Evolutionary conservation across 2,329 filamentous ascomycete species (phyloP).

Genomic region (Capronia coronata): DNA sequence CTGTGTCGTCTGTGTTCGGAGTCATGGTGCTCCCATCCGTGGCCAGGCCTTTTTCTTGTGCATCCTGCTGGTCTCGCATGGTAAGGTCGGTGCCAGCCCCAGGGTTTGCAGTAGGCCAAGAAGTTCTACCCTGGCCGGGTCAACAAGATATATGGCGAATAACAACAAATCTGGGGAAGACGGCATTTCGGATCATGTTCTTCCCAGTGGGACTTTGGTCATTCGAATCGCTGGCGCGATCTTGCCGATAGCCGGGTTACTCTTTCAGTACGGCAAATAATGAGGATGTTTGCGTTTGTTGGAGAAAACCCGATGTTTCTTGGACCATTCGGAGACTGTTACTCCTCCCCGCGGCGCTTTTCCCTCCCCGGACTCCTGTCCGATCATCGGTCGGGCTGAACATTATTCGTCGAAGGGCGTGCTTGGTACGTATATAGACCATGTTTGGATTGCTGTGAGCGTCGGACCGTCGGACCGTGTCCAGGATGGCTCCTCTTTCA

Average conservation of each 20-base stretch:
- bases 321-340: not conserved
- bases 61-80: constrained; percentile 9
- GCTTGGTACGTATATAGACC: too few relatives aligned
- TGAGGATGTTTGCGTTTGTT: not conserved
- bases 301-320: not conserved
- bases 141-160: not conserved
- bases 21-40: not conserved
- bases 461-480: too few relatives aligned
- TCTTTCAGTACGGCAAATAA: too few relatives aligned
- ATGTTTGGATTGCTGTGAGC: too few relatives aligned
- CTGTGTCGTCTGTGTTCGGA: constrained; percentile 1
- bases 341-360: constrained; percentile 8
- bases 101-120: not conserved
- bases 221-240: too few relatives aligned
- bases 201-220: too few relatives aligned
- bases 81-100: not conserved
- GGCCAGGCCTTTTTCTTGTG: constrained; percentile 1
- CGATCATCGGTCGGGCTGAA: not conserved
- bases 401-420: not conserved
- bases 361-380: constrained; percentile 6
- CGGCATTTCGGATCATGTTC: too few relatives aligned
- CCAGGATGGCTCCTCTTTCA: too few relatives aligned
- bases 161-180: too few relatives aligned
- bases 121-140: not conserved
- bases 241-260: too few relatives aligned